These are phyloP conservation scores for Golubevia pallescens DNA, from an alignment of 1,284 basidiomycete species.

Conservation along the genomic window DNA sequence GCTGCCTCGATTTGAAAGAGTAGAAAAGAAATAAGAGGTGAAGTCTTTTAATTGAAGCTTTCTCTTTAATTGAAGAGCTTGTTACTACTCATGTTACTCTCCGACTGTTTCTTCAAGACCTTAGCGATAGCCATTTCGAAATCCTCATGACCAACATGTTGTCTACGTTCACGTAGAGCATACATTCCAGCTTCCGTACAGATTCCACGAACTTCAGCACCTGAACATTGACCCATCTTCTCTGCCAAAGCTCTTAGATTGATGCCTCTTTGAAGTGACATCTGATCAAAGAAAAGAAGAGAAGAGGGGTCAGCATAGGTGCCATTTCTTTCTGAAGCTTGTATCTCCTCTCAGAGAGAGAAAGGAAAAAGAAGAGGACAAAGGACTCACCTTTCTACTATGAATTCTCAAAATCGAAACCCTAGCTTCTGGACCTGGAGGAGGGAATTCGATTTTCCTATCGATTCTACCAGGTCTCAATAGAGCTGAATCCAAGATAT, in stretches of 20 bases:
- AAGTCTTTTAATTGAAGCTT: no score
- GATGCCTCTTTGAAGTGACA: constrained; percentile 63
- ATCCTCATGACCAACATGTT: constrained; percentile 97
- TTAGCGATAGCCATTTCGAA: constrained; percentile 98
- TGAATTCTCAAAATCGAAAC: constrained; percentile 96
- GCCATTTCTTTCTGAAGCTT: no score
- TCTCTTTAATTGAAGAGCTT: constrained; percentile 53
- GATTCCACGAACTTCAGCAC: constrained; percentile 62
- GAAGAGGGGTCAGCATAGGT: no score
- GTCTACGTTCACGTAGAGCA: constrained; percentile 88
- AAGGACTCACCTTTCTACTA: constrained; percentile 79
- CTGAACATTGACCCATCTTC: constrained; percentile 63
- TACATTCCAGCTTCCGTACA: constrained; percentile 80
- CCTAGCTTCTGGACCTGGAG: constrained; percentile 94
- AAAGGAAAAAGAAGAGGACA: no score
- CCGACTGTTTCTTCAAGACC: constrained; percentile 67
- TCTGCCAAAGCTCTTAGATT: constrained; percentile 61
- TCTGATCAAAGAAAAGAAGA: no score
- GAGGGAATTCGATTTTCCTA: constrained; percentile 98
- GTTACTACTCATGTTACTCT: constrained; percentile 48
- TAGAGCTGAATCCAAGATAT: constrained; percentile 93
- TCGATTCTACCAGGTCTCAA: constrained; percentile 96
- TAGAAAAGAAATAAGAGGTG: no score
- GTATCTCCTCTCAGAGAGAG: no score
- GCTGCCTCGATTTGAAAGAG: no score